Evolutionary conservation across 805 yeast species (phyloP).

Genomic region (Candida sonorensis): DNA sequence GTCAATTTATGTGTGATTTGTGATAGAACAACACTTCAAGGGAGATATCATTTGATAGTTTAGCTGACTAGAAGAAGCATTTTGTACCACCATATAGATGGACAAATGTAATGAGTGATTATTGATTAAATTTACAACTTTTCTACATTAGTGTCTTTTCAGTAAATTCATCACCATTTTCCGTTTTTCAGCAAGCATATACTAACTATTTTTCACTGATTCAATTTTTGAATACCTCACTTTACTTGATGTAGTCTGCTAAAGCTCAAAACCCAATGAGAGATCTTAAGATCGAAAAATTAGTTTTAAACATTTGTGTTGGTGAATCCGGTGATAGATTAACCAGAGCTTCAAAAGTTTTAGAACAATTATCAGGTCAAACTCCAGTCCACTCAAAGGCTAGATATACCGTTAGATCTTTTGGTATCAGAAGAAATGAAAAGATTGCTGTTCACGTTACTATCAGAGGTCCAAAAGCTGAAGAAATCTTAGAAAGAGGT

Average conservation of each 20-base stretch:
- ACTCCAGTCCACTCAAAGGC: conserved; percentile 99
- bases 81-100: no score
- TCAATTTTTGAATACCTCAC: neutral
- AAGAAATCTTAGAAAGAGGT: conserved; percentile 99
- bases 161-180: no score
- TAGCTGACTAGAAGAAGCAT: no score
- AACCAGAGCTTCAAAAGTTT: conserved; percentile 99
- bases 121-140: no score
- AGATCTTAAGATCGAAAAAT: conserved; percentile 97
- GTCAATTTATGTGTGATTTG: no score
- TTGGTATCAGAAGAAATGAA: conserved; percentile 99
- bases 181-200: neutral
- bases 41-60: no score
- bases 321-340: conserved; percentile 99
- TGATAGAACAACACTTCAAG: no score
- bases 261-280: conserved; percentile 94
- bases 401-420: conserved; percentile 99
- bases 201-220: neutral
- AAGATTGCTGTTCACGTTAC: conserved; percentile 99
- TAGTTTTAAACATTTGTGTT: conserved; percentile 99
- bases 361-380: conserved; percentile 99
- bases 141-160: no score
- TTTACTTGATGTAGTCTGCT: conserved; percentile 28
- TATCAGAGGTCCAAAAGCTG: conserved; percentile 99
- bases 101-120: no score